Base-by-base conservation (phyloP, 2,329 filamentous ascomycete genomes). In the Thielaviopsis euricoi region DNA sequence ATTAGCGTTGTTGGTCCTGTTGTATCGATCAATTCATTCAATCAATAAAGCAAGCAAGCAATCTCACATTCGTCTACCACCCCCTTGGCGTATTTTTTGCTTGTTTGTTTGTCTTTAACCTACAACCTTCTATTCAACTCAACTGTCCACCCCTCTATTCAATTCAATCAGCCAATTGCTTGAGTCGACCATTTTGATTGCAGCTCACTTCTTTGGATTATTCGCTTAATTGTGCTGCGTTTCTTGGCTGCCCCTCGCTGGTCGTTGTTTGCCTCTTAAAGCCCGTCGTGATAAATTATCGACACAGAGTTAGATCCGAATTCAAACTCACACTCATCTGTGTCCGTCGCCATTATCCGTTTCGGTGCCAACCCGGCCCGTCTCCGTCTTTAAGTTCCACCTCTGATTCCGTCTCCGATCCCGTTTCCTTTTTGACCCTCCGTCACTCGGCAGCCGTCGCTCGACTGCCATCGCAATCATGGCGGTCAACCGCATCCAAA, bases 401-500 rank as follows among this genome's bases (percentile, higher is more conserved):
- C 13, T 43, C 13, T 15, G 3, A 43, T 43, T 10, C 13, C 37
- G 37, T 2, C 13, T 13, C 3, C 37, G 37, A 40, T 43, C 17
- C 15, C 37, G 37, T 17, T 43, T 7, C 37, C 37, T n/a, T n/a
- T 7, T 43, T 43, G 37, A 43, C n/a, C 17, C 37, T n/a, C 37
- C 37, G 17, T 7, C 17, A n/a, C 51, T 6, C 51, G 51, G 19
- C 25, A 52, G 37, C n/a, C 2, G 13, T n/a, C 37, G 37, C 37
- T n/a, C 37, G 13, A 15, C 25, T 49, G 26, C 37, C 13, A 17
- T 15, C 15, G 29, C 22, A 52, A 53, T 40, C 25, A 95, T 95
- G 89, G 91, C 93, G 69, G 91, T 97, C 71, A 97, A 93, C 75
- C 86, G 91, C 71, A 93, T 98, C 71, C 84, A 87, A 70, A 90